Conservation (phyloP, 208 protist genomes). For the Trypanosoma congolense region DNA sequence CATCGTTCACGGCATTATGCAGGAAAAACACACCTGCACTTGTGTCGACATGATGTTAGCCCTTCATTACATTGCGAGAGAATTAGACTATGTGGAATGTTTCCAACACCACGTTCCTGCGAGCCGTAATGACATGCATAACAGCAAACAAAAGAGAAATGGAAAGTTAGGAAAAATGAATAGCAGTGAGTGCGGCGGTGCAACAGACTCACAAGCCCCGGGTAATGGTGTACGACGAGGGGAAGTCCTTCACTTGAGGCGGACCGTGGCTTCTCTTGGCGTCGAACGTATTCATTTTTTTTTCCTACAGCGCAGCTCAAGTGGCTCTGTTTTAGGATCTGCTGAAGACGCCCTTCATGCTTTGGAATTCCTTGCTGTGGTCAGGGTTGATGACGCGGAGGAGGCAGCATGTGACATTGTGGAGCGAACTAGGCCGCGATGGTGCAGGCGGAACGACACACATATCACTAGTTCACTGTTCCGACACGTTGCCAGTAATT, state of each 20-base stretch:
- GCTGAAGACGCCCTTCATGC: conserved; percentile 57
- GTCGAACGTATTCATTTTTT: conserved; percentile 59
- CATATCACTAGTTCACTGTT: conserved; percentile 27
- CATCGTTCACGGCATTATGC: conserved; percentile 28
- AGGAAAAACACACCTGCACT: conserved; percentile 29
- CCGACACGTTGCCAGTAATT: conserved; percentile 19
- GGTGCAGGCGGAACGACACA: background rate
- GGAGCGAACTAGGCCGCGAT: background rate
- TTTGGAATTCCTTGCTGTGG: conserved; percentile 47
- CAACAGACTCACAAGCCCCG: background rate
- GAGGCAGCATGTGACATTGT: conserved; percentile 8
- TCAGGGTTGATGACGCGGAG: conserved; percentile 36
- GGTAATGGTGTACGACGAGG: background rate
- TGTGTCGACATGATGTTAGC: conserved; percentile 38
- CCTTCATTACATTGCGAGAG: conserved; percentile 59
- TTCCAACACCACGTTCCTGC: background rate
- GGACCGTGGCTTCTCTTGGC: conserved; percentile 40
- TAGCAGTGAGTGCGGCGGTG: background rate
- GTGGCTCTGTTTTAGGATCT: conserved; percentile 16
- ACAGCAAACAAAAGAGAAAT: background rate
- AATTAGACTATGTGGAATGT: conserved; percentile 33
- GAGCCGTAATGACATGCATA: background rate
- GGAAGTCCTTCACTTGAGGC: conserved; percentile 24
- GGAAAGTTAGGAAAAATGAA: background rate
- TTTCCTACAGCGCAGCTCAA: conserved; percentile 32